These are phyloP conservation scores for Laguncularia racemosa DNA, from an alignment of 345 rosid genomes.

Conservation along the genomic window DNA sequence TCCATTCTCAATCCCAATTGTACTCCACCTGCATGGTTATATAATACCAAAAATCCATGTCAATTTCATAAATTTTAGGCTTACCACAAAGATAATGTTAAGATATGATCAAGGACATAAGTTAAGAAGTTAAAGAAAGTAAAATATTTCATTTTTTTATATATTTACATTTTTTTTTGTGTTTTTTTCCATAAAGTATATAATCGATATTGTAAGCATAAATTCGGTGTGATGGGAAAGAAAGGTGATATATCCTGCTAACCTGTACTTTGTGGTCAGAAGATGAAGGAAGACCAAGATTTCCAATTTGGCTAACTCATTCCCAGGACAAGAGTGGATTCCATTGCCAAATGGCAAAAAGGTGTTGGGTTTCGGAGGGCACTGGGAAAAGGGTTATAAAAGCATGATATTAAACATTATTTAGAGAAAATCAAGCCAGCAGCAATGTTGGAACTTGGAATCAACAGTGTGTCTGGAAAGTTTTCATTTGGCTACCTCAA, in stretches of 20 bases:
- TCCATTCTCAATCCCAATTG: conserved; percentile 41
- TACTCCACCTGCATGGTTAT: conserved; percentile 51
- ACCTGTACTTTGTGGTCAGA: conserved; percentile 88
- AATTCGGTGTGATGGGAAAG: too few relatives aligned
- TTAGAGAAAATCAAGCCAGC: too few relatives aligned
- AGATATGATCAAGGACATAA: too few relatives aligned
- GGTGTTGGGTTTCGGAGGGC: conserved; percentile 71
- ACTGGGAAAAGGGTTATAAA: conserved; percentile 29
- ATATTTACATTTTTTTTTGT: too few relatives aligned
- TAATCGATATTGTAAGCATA: too few relatives aligned
- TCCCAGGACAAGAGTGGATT: conserved; percentile 84
- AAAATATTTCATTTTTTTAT: too few relatives aligned
- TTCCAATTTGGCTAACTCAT: conserved; percentile 77
- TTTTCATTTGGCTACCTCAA: conserved; percentile 22
- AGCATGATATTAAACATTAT: neutral
- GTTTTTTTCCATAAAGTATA: too few relatives aligned
- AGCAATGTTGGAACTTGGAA: too few relatives aligned
- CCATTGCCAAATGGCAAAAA: conserved; percentile 94
- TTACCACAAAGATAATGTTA: too few relatives aligned
- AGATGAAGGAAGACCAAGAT: conserved; percentile 78
- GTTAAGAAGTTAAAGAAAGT: too few relatives aligned
- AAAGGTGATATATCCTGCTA: too few relatives aligned
- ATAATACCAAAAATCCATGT: conserved; percentile 5
- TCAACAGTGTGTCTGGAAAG: neutral
- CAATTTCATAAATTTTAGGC: too few relatives aligned